Percentiles rank a stretch among this genome's conserved stretches.
phyloP scores from a whole-genome alignment of 495 filamentous ascomycete species.

The Aspergillus indologenus region DNA sequence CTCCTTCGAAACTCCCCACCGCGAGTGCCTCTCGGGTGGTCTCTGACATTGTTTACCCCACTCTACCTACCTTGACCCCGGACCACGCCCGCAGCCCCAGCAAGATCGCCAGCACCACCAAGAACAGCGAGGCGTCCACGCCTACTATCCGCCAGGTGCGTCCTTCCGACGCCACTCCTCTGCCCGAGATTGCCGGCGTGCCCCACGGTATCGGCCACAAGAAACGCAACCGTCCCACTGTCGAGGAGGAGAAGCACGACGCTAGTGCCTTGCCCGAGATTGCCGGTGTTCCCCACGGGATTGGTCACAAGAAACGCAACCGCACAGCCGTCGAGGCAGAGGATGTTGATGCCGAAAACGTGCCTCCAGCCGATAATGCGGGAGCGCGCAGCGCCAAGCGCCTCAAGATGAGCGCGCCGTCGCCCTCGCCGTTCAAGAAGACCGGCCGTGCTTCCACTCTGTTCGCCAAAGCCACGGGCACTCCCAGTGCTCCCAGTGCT shows the following conservation, averaged over 20 bases:
- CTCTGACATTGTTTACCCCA: constrained; percentile 43
- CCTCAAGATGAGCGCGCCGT: constrained; percentile 39
- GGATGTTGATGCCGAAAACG: constrained; percentile 41
- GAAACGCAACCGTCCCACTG: constrained; percentile 56
- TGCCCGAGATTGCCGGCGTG: constrained; percentile 42
- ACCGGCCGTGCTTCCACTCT: background rate
- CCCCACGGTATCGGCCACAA: constrained; percentile 71
- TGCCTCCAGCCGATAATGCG: constrained; percentile 33
- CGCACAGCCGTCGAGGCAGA: constrained; percentile 43
- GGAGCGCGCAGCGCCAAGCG: constrained; percentile 42
- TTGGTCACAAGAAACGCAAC: constrained; percentile 70
- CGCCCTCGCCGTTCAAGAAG: constrained; percentile 34
- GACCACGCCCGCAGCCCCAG: constrained; percentile 23
- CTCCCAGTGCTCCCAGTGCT: constrained; percentile 40
- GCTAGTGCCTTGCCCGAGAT: constrained; percentile 27
- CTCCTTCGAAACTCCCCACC: constrained; percentile 43
- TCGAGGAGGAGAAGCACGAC: constrained; percentile 22
- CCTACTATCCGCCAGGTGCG: constrained; percentile 41
- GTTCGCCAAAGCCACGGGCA: constrained; percentile 9
- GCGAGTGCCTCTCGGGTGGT: constrained; percentile 20
- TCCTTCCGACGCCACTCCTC: constrained; percentile 25
- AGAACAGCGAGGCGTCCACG: constrained; percentile 8
- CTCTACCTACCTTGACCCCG: constrained; percentile 39
- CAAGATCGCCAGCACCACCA: background rate
- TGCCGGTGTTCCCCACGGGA: constrained; percentile 60